Evolutionary conservation across 73 alveolate genomes (phyloP).

Genomic region (Stentor roeselii): DNA sequence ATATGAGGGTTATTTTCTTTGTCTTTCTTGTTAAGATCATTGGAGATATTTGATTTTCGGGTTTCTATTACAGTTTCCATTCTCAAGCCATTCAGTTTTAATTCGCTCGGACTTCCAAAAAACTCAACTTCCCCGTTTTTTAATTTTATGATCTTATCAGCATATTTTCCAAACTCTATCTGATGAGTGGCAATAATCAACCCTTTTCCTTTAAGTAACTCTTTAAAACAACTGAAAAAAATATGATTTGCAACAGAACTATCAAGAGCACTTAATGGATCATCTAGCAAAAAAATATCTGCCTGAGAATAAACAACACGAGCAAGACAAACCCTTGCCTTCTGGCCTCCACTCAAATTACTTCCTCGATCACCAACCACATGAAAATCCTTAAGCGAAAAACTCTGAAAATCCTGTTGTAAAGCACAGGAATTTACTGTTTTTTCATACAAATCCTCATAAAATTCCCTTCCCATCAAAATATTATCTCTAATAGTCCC

Average conservation of each 20-base stretch:
- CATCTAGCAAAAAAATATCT: constrained; percentile 73
- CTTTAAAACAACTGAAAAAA: constrained; percentile 11
- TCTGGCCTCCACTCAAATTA: constrained; percentile 95
- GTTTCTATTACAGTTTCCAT: neutral
- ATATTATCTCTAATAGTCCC: constrained; percentile 91
- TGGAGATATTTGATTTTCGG: neutral
- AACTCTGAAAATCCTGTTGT: constrained; percentile 76
- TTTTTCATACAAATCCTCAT: constrained; percentile 69
- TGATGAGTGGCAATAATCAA: constrained; percentile 37
- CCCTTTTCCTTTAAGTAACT: constrained; percentile 31
- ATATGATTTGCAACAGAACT: constrained; percentile 34
- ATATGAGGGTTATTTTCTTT: neutral
- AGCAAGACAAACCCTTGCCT: constrained; percentile 89
- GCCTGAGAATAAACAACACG: constrained; percentile 82
- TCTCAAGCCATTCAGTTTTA: neutral
- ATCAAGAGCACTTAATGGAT: constrained; percentile 65
- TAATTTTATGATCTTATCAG: constrained; percentile 34
- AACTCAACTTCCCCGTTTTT: constrained; percentile 22
- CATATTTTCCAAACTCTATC: constrained; percentile 23
- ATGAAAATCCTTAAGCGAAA: constrained; percentile 81
- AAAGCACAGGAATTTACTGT: constrained; percentile 76
- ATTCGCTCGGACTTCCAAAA: neutral
- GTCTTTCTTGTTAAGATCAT: neutral
- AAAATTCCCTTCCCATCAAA: constrained; percentile 72
- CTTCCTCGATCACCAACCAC: constrained; percentile 95